Percentiles rank a stretch among this genome's conserved stretches.
Evolutionary conservation across 1,284 basidiomycete genomes (phyloP).

Genomic region (Stygiomarasmius scandens): DNA sequence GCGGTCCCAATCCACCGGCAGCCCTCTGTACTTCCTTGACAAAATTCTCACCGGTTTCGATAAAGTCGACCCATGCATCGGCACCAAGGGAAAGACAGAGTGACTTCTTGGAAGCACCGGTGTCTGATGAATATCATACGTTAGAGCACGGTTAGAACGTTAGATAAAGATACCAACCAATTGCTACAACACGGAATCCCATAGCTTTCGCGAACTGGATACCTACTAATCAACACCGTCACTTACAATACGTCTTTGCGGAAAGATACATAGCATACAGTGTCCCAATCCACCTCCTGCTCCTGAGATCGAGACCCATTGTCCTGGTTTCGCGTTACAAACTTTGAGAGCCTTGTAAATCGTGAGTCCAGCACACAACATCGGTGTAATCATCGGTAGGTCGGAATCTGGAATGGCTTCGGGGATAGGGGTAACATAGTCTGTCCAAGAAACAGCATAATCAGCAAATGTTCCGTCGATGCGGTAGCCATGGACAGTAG

Average conservation of each 20-base stretch:
- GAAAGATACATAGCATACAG: too few relatives aligned
- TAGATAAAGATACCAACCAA: constrained; percentile 45
- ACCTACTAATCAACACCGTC: too few relatives aligned
- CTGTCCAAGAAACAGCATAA: constrained; percentile 36
- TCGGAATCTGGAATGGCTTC: background rate
- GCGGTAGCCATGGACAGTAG: constrained; percentile 51
- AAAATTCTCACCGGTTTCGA: constrained; percentile 45
- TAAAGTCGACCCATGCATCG: constrained; percentile 75
- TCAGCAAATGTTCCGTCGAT: constrained; percentile 60
- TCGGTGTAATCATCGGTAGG: background rate
- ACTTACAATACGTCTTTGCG: too few relatives aligned
- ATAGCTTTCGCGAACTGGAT: constrained; percentile 69
- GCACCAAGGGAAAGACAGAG: constrained; percentile 65
- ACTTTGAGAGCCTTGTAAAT: constrained; percentile 73
- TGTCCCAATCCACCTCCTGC: constrained; percentile 67
- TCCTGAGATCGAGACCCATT: constrained; percentile 73
- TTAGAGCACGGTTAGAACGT: background rate
- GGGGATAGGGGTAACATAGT: constrained; percentile 1
- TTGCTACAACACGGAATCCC: constrained; percentile 70
- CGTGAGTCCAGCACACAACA: constrained; percentile 48
- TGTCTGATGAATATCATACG: constrained; percentile 40
- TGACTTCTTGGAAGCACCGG: constrained; percentile 64
- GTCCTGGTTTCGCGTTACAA: constrained; percentile 52
- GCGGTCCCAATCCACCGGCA: constrained; percentile 65
- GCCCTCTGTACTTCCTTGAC: constrained; percentile 55